Conservation (phyloP, 2,329 filamentous ascomycete species). For the Beauveria sp. region DNA sequence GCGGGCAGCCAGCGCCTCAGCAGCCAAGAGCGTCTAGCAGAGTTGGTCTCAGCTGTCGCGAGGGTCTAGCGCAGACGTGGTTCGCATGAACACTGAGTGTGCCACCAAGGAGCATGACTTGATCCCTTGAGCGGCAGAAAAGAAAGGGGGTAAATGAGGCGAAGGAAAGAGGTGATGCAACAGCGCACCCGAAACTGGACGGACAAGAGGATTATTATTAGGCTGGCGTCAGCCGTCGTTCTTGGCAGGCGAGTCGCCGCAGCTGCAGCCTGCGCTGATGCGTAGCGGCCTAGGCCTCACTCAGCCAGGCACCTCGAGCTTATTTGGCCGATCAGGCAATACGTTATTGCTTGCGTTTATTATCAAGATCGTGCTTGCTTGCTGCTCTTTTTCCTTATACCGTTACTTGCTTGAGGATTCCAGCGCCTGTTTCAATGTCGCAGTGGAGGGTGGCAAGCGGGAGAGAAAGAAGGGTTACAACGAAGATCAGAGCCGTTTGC, state of each 20-base stretch:
- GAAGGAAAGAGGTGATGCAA: not conserved
- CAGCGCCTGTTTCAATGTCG: not conserved
- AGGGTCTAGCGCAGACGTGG: not conserved
- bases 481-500: not conserved
- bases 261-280: not conserved
- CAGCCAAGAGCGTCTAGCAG: not conserved
- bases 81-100: not conserved
- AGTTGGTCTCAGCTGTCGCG: not conserved
- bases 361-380: not conserved
- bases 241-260: conserved; percentile 5
- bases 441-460: not conserved
- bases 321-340: not conserved
- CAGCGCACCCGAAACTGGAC: not conserved
- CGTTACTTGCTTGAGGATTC: not conserved
- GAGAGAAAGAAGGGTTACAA: conserved; percentile 2
- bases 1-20: not conserved
- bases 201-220: not conserved
- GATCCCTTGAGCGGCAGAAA: not conserved
- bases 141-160: not conserved
- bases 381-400: not conserved
- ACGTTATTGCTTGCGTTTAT: not conserved
- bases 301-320: not conserved
- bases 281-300: not conserved
- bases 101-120: not conserved
- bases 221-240: not conserved